Evolutionary conservation across 805 yeast genomes (phyloP).

Genomic region (Starmerella ratchasimensis): DNA sequence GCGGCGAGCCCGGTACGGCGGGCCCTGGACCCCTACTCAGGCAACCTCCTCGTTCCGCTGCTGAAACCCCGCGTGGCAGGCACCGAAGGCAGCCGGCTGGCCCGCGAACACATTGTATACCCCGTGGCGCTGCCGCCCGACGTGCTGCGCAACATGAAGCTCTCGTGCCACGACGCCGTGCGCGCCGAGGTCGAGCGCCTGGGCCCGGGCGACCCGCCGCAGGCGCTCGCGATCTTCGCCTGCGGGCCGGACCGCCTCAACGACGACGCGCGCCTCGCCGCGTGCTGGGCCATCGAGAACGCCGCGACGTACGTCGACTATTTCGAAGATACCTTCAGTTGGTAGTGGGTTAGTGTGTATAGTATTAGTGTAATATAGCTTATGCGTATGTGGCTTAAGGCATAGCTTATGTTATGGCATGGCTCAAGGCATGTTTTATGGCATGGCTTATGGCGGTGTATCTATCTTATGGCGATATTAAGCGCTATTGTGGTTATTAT

Average conservation of each 20-base stretch:
- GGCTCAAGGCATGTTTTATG: not conserved
- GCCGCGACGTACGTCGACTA: constrained; percentile 8
- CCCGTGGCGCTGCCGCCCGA: too few relatives aligned
- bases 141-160: constrained; percentile 1
- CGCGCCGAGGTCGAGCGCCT: not conserved
- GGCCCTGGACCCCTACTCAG: constrained; percentile 14
- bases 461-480: too few relatives aligned
- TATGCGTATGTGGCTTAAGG: not conserved
- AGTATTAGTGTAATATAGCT: too few relatives aligned
- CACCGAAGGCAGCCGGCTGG: constrained; percentile 12
- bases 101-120: constrained; percentile 14
- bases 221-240: constrained; percentile 12
- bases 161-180: constrained; percentile 2
- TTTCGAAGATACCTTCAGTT: constrained; percentile 16
- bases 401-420: not conserved
- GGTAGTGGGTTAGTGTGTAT: constrained; percentile 4
- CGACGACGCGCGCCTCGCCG: constrained; percentile 12
- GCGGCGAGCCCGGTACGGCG: not conserved
- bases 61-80: constrained; percentile 20
- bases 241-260: constrained; percentile 18
- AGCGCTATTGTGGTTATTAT: too few relatives aligned
- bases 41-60: constrained; percentile 18
- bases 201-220: not conserved
- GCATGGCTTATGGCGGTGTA: too few relatives aligned
- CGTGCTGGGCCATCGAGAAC: constrained; percentile 12